Evolutionary conservation across 768 basidiomycete genomes (phyloP).

Genomic region (Lentinula lateritia): DNA sequence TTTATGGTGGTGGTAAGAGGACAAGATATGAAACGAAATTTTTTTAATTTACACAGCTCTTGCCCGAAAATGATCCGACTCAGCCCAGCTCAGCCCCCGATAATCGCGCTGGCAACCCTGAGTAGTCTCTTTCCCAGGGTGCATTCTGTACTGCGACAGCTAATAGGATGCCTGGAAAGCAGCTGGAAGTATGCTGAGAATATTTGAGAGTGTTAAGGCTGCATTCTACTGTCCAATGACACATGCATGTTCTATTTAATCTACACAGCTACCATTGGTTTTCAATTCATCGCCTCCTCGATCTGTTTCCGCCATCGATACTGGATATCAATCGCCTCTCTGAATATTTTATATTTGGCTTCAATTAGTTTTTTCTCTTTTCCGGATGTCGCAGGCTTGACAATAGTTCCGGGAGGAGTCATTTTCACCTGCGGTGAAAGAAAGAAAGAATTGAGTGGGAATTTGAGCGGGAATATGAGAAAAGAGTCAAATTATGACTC

Average conservation of each 20-base stretch:
- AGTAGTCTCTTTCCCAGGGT: not conserved
- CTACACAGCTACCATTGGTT: not conserved
- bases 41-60: not conserved
- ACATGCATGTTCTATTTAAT: not conserved
- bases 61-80: not conserved
- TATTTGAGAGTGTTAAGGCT: not conserved
- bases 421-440: slow-evolving; percentile 66
- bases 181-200: not conserved
- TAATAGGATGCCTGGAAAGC: too few species aligned
- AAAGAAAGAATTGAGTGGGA: not conserved
- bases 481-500: not conserved
- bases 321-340: slow-evolving; percentile 85
- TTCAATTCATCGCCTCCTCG: slow-evolving; percentile 40
- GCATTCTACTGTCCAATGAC: not conserved
- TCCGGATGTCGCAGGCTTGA: slow-evolving; percentile 55
- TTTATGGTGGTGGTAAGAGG: not conserved
- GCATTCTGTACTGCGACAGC: too few species aligned
- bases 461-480: not conserved
- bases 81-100: not conserved
- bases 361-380: slow-evolving; percentile 74
- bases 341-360: slow-evolving; percentile 92
- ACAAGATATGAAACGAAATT: not conserved
- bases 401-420: slow-evolving; percentile 77
- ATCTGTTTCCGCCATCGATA: slow-evolving; percentile 80
- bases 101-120: not conserved